A percentile compares a stretch with the other conserved stretches of the same genome.
phyloP scores from a whole-genome alignment of 208 protist species.

The Wallacemonas collosoma region DNA sequence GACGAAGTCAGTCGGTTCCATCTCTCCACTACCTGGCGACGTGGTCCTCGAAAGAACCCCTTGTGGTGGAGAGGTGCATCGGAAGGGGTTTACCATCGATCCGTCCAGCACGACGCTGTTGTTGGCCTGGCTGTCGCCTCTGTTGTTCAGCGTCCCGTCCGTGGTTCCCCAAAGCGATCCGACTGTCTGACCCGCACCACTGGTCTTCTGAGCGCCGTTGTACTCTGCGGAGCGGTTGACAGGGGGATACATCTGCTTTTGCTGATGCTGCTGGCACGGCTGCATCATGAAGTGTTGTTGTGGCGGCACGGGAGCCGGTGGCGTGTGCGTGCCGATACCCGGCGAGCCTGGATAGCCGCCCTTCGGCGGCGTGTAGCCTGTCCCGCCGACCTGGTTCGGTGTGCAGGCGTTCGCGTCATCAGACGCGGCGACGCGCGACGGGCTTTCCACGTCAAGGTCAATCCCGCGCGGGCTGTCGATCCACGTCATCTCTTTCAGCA shows the following conservation, averaged over 20 bases:
- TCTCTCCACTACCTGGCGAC: background rate
- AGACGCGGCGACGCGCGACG: background rate
- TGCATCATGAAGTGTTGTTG: background rate
- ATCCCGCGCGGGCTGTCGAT: conserved; percentile 42
- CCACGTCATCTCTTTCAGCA: conserved; percentile 28
- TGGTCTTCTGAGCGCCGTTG: conserved; percentile 1
- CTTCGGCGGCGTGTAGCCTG: background rate
- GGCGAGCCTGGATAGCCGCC: background rate
- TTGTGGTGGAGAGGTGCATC: background rate
- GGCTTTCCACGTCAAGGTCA: conserved; percentile 37
- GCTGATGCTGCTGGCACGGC: conserved; percentile 4
- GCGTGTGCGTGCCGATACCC: background rate
- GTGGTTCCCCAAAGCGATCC: background rate
- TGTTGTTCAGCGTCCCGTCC: background rate
- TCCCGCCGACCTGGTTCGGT: background rate
- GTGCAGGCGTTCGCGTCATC: background rate
- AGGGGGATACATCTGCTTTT: background rate
- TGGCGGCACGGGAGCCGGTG: background rate
- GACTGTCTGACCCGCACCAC: background rate
- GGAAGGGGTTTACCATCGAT: background rate
- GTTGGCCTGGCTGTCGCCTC: background rate
- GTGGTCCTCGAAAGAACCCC: background rate
- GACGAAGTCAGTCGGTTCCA: conserved; percentile 2
- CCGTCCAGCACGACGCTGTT: conserved; percentile 1
- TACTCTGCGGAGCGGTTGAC: background rate